phyloP scores from a whole-genome alignment of 108 stramenopile species.

The Pseudonitzschia multiseries region DNA sequence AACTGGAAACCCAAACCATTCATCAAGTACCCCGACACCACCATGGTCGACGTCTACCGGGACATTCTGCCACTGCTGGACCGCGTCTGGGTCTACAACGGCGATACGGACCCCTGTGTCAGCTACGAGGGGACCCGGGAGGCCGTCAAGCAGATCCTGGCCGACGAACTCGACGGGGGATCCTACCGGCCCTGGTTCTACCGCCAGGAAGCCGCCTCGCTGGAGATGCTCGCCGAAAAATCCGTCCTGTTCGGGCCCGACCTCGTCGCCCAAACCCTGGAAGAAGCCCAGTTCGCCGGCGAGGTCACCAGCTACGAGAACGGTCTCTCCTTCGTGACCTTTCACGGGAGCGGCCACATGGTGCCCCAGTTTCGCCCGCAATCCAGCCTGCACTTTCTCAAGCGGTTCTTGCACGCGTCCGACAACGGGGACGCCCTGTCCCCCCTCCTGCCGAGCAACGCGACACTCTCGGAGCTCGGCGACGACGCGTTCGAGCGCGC shows the following conservation, averaged over 20 bases:
- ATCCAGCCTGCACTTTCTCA: constrained; percentile 49
- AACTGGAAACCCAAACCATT: constrained; percentile 30
- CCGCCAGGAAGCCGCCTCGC: constrained; percentile 47
- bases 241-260: constrained; percentile 61
- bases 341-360: constrained; percentile 75
- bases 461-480: constrained; percentile 30
- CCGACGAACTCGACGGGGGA: constrained; percentile 56
- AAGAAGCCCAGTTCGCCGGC: constrained; percentile 64
- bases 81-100: constrained; percentile 59
- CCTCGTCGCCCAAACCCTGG: constrained; percentile 34
- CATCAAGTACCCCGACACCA: constrained; percentile 21
- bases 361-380: constrained; percentile 34
- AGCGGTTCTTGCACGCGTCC: constrained; percentile 23
- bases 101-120: constrained; percentile 76
- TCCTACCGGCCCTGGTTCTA: constrained; percentile 76
- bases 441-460: constrained; percentile 48
- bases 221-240: constrained; percentile 50
- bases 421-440: constrained; percentile 31
- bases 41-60: constrained; percentile 66
- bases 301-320: constrained; percentile 62
- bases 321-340: constrained; percentile 54
- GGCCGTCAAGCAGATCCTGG: constrained; percentile 56
- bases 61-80: constrained; percentile 53
- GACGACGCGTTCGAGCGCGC: constrained; percentile 35
- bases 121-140: constrained; percentile 67